These are phyloP conservation scores for Pyronema domesticum DNA, from an alignment of 495 filamentous ascomycete species.

Conservation along the genomic window DNA sequence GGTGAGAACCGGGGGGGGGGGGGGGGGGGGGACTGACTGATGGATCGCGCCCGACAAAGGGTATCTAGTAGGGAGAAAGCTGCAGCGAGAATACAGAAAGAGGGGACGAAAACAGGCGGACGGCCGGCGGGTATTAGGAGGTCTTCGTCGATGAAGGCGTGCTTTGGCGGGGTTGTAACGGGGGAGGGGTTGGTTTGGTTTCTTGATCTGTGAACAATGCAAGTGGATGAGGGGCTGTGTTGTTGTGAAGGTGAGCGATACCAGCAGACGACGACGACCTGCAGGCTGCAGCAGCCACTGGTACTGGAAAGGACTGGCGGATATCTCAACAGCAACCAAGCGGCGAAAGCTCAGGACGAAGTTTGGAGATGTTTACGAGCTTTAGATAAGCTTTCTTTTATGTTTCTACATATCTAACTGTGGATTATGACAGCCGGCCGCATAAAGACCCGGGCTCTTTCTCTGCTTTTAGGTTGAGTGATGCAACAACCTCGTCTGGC, in stretches of 20 bases:
- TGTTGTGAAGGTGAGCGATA: background rate
- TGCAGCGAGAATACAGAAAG: background rate
- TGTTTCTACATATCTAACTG: too few species aligned
- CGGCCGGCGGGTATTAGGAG: background rate
- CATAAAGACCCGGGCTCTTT: too few species aligned
- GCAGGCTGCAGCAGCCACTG: background rate
- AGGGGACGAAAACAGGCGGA: background rate
- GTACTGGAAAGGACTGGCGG: background rate
- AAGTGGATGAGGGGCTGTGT: background rate
- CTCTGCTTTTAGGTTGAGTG: too few species aligned
- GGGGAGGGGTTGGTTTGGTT: background rate
- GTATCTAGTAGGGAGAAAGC: background rate
- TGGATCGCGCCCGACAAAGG: background rate
- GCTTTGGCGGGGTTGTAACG: background rate
- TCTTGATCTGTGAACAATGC: slow-evolving; percentile 1
- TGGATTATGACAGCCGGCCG: too few species aligned
- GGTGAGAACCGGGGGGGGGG: background rate
- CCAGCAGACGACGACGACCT: background rate
- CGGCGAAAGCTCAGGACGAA: too few species aligned
- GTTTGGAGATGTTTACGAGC: too few species aligned
- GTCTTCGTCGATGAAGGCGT: background rate
- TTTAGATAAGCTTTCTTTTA: too few species aligned
- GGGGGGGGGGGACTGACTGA: background rate
- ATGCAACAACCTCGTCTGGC: too few species aligned
- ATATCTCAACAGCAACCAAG: background rate